phyloP scores from a whole-genome alignment of 306 rosid species.

The Pachyrhizus erosus region DNA sequence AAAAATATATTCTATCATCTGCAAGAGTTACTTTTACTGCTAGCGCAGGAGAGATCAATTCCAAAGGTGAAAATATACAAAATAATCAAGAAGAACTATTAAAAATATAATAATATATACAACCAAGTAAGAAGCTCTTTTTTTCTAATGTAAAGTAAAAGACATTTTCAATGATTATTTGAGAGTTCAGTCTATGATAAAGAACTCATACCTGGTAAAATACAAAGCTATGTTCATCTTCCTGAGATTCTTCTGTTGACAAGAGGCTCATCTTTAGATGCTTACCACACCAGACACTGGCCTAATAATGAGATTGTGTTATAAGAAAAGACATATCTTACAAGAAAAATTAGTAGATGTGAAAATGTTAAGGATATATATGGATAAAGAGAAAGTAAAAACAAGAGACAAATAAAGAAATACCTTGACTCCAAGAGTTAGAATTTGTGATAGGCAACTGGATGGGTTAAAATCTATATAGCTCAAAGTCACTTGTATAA shows the following conservation, averaged over 20 bases:
- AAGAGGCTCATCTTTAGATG: slow-evolving; percentile 87
- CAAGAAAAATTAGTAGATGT: slow-evolving; percentile 15
- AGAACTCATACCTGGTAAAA: slow-evolving; percentile 76
- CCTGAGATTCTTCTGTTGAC: slow-evolving; percentile 84
- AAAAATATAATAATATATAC: not conserved
- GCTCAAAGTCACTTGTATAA: slow-evolving; percentile 63
- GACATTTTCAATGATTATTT: not conserved
- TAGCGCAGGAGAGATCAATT: not conserved
- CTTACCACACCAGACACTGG: slow-evolving; percentile 82
- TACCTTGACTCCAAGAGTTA: slow-evolving; percentile 80
- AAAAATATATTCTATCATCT: not conserved
- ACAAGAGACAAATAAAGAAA: not conserved
- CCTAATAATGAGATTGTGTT: slow-evolving; percentile 47
- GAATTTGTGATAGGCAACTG: slow-evolving; percentile 58
- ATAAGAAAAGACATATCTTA: slow-evolving; percentile 17
- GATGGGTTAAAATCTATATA: slow-evolving; percentile 55
- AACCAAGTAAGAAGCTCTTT: not conserved
- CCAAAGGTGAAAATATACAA: not conserved
- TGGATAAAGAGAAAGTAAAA: slow-evolving; percentile 11
- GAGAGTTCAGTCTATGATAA: slow-evolving; percentile 18
- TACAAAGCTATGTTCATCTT: slow-evolving; percentile 69
- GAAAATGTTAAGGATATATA: not conserved
- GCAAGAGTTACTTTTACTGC: slow-evolving; percentile 20
- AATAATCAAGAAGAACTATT: not conserved
- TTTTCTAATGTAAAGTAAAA: not conserved